Percentiles rank a stretch among this genome's conserved stretches.
Conservation (phyloP, 495 filamentous ascomycete species). For the Evansstolkia leycettana region DNA sequence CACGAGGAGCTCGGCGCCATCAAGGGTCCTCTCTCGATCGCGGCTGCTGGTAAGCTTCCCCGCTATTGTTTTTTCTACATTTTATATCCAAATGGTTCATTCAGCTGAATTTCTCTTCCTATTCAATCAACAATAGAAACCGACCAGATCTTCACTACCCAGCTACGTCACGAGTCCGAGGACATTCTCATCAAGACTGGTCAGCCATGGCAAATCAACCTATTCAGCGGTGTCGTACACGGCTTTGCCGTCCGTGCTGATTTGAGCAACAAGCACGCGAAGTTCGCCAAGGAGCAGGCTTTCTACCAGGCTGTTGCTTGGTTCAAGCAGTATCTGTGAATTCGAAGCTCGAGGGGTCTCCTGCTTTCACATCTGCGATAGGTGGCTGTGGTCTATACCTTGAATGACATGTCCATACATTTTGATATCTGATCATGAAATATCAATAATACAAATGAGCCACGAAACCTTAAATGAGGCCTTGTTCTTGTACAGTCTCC, state of each 20-base stretch:
- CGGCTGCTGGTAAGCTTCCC: slow-evolving; percentile 48
- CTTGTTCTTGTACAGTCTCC: no score
- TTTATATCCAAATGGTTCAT: no score
- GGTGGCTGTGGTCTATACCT: no score
- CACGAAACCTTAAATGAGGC: no score
- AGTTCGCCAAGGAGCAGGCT: slow-evolving; percentile 77
- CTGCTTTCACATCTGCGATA: no score
- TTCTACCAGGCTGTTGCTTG: slow-evolving; percentile 69
- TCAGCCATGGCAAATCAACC: slow-evolving; percentile 67
- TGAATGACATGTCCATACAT: no score
- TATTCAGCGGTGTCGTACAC: slow-evolving; percentile 65
- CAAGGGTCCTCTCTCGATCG: slow-evolving; percentile 59
- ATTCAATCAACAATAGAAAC: slow-evolving; percentile 37
- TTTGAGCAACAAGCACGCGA: slow-evolving; percentile 42
- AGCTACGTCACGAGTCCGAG: slow-evolving; percentile 55
- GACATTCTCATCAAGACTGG: slow-evolving; percentile 47
- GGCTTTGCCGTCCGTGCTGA: slow-evolving; percentile 73
- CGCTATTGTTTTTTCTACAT: not conserved
- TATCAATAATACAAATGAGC: no score
- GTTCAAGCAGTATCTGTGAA: slow-evolving; percentile 54
- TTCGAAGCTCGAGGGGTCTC: slow-evolving; percentile 1
- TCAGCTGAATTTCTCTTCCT: not conserved
- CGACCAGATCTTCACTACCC: slow-evolving; percentile 64
- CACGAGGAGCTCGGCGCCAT: slow-evolving; percentile 65
- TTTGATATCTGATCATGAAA: no score